Conservation (phyloP, 306 rosid species). For the Astragalus glycyphyllos region DNA sequence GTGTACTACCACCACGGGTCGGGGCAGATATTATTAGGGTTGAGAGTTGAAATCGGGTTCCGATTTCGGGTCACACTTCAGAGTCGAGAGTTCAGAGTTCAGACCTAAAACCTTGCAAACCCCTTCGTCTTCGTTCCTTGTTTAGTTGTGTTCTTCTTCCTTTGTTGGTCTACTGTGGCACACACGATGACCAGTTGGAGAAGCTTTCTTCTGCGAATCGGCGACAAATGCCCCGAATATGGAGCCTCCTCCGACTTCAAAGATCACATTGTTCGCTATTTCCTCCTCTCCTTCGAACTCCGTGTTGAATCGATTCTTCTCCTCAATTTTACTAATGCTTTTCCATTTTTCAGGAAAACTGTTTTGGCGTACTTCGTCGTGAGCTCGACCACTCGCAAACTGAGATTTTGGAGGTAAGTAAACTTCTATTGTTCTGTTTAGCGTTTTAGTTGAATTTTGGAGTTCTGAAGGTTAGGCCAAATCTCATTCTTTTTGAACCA, state of each 20-base stretch:
- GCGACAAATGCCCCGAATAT: constrained; percentile 85
- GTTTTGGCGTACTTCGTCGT: constrained; percentile 80
- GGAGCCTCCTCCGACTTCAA: constrained; percentile 81
- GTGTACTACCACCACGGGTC: no score
- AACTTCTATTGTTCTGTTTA: constrained; percentile 28
- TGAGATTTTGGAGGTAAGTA: constrained; percentile 64
- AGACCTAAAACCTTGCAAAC: constrained; percentile 45
- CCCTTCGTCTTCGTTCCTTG: neutral
- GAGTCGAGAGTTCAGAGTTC: neutral
- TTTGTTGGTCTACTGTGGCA: neutral
- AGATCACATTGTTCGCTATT: constrained; percentile 81
- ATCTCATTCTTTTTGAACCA: neutral
- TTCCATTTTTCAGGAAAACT: constrained; percentile 71
- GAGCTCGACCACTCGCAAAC: constrained; percentile 76
- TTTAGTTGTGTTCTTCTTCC: neutral
- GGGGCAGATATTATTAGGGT: constrained; percentile 41
- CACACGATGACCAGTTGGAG: constrained; percentile 77
- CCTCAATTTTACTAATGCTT: constrained; percentile 1
- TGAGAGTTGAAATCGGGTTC: constrained; percentile 14
- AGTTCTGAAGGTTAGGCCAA: constrained; percentile 14
- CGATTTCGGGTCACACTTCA: neutral
- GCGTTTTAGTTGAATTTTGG: neutral
- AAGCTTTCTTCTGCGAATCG: constrained; percentile 88
- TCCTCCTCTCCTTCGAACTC: neutral
- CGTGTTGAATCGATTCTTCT: neutral